Percentiles rank a stretch among this genome's conserved stretches.
These are phyloP conservation scores for Cercospora brassicicola DNA, from an alignment of 2,329 filamentous ascomycete species.

Conservation along the genomic window DNA sequence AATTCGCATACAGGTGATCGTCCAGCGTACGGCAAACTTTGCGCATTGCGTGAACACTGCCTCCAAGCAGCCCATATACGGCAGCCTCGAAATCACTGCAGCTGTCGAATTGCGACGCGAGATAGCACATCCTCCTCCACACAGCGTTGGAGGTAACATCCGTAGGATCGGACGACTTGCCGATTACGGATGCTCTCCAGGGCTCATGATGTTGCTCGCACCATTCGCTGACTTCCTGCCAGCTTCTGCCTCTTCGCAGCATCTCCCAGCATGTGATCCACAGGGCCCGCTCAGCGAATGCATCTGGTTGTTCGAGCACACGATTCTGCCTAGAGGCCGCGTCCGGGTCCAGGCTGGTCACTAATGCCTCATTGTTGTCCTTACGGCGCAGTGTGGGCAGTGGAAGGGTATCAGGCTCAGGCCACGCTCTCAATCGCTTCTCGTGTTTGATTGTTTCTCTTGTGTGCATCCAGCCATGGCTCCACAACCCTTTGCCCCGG, in stretches of 20 bases:
- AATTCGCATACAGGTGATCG: slow-evolving; percentile 81
- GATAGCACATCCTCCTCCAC: slow-evolving; percentile 77
- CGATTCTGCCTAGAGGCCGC: slow-evolving; percentile 76
- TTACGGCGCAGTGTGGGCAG: slow-evolving; percentile 45
- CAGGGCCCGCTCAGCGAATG: slow-evolving; percentile 83
- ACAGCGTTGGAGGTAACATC: slow-evolving; percentile 46
- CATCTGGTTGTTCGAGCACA: slow-evolving; percentile 75
- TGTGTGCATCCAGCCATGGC: slow-evolving; percentile 89
- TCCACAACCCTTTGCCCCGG: slow-evolving; percentile 72
- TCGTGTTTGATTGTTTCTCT: slow-evolving; percentile 84
- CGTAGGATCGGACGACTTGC: slow-evolving; percentile 51
- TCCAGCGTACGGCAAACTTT: slow-evolving; percentile 78
- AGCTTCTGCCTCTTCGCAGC: slow-evolving; percentile 76
- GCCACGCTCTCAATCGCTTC: slow-evolving; percentile 69
- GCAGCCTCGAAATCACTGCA: slow-evolving; percentile 79
- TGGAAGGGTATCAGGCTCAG: slow-evolving; percentile 53
- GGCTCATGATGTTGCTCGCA: slow-evolving; percentile 80
- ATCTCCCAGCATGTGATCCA: slow-evolving; percentile 96
- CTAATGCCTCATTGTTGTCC: slow-evolving; percentile 62
- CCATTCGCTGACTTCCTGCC: slow-evolving; percentile 77
- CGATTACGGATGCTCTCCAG: slow-evolving; percentile 84
- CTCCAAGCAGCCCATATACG: slow-evolving; percentile 86
- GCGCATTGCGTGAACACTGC: slow-evolving; percentile 75
- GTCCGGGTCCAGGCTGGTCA: slow-evolving; percentile 91
- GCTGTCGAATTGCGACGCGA: slow-evolving; percentile 65